phyloP scores from a whole-genome alignment of 1,284 basidiomycete genomes.

The Lignosus rhinocerotis region DNA sequence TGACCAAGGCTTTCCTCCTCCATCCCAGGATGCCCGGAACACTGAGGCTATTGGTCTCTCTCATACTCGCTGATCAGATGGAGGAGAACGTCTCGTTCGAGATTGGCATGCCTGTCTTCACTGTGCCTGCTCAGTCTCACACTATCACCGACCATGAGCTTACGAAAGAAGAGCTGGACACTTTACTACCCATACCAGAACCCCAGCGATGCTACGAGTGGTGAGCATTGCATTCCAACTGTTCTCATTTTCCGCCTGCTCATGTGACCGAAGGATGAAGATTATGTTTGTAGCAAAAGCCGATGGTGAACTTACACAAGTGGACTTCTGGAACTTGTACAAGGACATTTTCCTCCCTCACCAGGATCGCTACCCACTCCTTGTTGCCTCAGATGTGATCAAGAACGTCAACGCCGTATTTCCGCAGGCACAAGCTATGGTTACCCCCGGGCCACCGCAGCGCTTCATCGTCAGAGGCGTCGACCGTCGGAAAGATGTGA shows the following conservation, averaged over 20 bases:
- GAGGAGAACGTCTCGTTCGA: conserved; percentile 66
- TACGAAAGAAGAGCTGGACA: conserved; percentile 65
- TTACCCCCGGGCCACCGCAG: conserved; percentile 65
- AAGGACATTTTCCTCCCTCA: conserved; percentile 67
- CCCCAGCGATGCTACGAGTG: conserved; percentile 79
- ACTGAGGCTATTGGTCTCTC: conserved; percentile 63
- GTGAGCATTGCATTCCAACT: conserved; percentile 40
- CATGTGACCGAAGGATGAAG: conserved; percentile 67
- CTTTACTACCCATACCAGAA: conserved; percentile 57
- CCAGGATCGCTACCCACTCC: conserved; percentile 55
- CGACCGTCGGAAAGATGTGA: conserved; percentile 58
- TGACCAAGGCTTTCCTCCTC: conserved; percentile 76
- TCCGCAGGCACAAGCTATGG: conserved; percentile 81
- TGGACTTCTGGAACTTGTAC: conserved; percentile 89
- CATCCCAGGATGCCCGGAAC: conserved; percentile 67
- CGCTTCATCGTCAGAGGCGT: conserved; percentile 84
- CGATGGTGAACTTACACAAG: conserved; percentile 81
- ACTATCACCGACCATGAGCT: conserved; percentile 58
- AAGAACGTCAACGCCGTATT: conserved; percentile 82
- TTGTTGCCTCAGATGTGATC: conserved; percentile 85
- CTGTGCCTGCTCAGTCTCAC: conserved; percentile 50
- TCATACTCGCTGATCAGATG: conserved; percentile 68
- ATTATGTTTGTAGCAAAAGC: conserved; percentile 70
- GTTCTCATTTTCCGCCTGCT: neutral
- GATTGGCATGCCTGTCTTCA: conserved; percentile 56